Evolutionary conservation across 2,329 filamentous ascomycete species (phyloP), one percentile per base, ranked within the genome.

Genomic region (Colletotrichum brevisporum): DNA sequence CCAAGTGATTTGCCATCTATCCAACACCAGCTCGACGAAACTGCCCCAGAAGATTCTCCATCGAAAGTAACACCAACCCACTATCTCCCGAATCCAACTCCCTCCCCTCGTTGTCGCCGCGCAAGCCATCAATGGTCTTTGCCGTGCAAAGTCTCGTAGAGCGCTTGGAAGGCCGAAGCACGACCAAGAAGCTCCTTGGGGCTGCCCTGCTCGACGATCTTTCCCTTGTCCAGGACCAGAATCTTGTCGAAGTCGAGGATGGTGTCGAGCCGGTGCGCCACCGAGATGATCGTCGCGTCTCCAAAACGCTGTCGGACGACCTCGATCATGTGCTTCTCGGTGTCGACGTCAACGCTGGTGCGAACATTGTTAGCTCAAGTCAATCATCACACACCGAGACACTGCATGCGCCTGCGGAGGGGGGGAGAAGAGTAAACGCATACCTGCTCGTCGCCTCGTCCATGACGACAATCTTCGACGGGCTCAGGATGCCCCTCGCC

Each of bases 361-460:
- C 18, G 10, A 15, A 27, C 24, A 4, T 15, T 8, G 26, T 52
- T 24, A 57, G 53, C 36, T 31, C 36, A 5, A 12, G 21, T 26
- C 18, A 4, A 18, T 55, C 3, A 3, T 13, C 12, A 43, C 31
- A 43, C n/a, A 5, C 13, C 16, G 4, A 15, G 16, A 13, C 41
- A 15, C 41, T 43, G 41, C 10, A 12, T 12, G 1, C 27, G 27
- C 10, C 27, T 31, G 27, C 27, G 10, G 10, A 31, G 8, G 2
- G 27, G 10, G 27, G 27, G 5, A 1, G 10, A 31, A 31, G 27
- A 9, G 27, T 31, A 9, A 9, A 10, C 31, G 43, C 36, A n/a
- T n/a, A 55, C 53, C 53, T 55, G 56, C 56, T 59, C 15, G 56
- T 59, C 2, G 45, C 45, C 24, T 59, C 56, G 26, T 59, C 56